Percentiles rank a stretch among this genome's conserved stretches.
Conservation (phyloP, 2,329 filamentous ascomycete genomes). For the Cordyceps militaris region DNA sequence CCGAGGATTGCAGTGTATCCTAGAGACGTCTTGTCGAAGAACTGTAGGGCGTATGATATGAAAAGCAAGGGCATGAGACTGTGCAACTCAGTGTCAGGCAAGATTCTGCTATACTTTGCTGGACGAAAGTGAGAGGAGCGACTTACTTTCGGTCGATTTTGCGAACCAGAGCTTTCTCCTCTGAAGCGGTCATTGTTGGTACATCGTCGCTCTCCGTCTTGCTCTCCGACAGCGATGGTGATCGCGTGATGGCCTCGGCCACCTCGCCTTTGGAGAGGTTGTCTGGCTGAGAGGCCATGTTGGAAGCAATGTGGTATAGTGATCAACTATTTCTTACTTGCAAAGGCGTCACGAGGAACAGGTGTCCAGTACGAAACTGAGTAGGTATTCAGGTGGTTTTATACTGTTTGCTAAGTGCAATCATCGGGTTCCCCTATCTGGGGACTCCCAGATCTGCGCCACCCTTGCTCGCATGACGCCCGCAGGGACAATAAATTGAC, state of each 20-base stretch:
- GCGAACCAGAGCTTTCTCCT: constrained; percentile 16
- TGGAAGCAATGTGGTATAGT: background rate
- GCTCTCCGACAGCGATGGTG: background rate
- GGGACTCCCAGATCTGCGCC: background rate
- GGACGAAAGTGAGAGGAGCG: background rate
- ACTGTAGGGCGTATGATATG: constrained; percentile 11
- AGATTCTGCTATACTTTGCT: background rate
- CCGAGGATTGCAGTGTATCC: constrained; percentile 10
- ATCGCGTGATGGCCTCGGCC: background rate
- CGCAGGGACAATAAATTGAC: background rate
- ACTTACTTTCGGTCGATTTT: constrained; percentile 15
- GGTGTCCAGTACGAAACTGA: background rate
- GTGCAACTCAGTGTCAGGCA: background rate
- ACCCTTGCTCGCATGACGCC: background rate
- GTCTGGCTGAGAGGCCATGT: background rate
- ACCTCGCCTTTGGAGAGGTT: background rate
- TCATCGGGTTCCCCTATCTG: background rate
- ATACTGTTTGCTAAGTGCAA: background rate
- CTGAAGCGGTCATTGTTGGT: constrained; percentile 12
- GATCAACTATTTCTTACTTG: background rate
- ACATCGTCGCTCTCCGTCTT: background rate
- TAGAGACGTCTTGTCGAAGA: constrained; percentile 11
- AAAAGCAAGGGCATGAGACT: constrained; percentile 12
- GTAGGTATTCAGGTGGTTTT: background rate
- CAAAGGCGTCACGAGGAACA: background rate